Evolutionary conservation across 2,329 filamentous ascomycete genomes (phyloP).

Genomic region (Trichoderma guizhouense): DNA sequence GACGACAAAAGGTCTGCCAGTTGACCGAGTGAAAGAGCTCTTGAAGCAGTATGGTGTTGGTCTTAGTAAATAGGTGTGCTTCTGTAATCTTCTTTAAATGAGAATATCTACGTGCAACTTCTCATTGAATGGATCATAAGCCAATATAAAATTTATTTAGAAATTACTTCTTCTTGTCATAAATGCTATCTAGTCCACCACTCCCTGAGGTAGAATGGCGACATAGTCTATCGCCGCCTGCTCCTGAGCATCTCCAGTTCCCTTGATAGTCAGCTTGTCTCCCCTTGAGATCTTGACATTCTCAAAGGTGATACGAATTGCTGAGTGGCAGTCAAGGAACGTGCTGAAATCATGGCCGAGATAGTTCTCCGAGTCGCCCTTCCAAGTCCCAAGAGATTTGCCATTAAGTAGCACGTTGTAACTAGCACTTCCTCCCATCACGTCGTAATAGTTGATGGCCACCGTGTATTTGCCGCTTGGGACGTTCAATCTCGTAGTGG

Average conservation of each 20-base stretch:
- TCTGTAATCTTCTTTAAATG: neutral
- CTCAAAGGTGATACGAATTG: conserved; percentile 4
- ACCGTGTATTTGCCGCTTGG: conserved; percentile 57
- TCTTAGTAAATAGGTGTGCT: neutral
- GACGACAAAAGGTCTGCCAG: neutral
- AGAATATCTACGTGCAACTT: neutral
- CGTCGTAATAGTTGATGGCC: conserved; percentile 64
- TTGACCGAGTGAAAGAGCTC: neutral
- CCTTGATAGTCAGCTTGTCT: neutral
- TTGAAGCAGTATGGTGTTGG: neutral
- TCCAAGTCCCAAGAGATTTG: conserved; percentile 2
- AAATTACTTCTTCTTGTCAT: neutral
- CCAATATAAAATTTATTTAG: neutral
- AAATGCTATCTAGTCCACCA: conserved; percentile 47
- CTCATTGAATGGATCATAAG: neutral
- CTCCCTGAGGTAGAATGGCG: conserved; percentile 54
- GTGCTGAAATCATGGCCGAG: conserved; percentile 10
- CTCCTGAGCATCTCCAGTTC: conserved; percentile 51
- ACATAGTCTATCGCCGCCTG: conserved; percentile 66
- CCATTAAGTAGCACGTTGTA: conserved; percentile 5
- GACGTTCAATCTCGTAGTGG: conserved; percentile 4
- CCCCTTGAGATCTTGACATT: neutral
- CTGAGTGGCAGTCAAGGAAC: conserved; percentile 8
- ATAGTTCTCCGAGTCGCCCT: conserved; percentile 2
- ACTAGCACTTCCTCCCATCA: conserved; percentile 54